Percentiles rank a stretch among this genome's conserved stretches.
Evolutionary conservation across 345 rosid genomes (phyloP).

Genomic region (Brassica juncea): DNA sequence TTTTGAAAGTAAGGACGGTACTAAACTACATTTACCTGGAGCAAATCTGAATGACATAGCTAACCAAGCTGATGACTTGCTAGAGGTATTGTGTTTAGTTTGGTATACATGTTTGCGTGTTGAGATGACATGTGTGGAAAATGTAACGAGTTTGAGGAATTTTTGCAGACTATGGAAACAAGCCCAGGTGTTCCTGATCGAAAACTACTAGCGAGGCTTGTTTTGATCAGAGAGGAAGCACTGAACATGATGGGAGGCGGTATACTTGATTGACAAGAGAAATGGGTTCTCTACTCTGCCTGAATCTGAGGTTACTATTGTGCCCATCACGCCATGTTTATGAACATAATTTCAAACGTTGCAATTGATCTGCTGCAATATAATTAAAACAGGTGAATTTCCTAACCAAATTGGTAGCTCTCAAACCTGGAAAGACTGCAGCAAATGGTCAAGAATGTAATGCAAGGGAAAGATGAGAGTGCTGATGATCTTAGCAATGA

Average conservation of each 20-base stretch:
- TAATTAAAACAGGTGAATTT: constrained; percentile 67
- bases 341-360: background rate
- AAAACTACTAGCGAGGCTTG: constrained; percentile 82
- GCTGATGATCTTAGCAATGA: constrained; percentile 55
- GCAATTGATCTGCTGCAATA: background rate
- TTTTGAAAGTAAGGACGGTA: constrained; percentile 67
- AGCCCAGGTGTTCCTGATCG: constrained; percentile 81
- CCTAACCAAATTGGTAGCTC: constrained; percentile 81
- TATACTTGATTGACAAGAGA: constrained; percentile 74
- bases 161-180: constrained; percentile 83
- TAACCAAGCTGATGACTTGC: constrained; percentile 89
- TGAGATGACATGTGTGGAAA: background rate
- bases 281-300: constrained; percentile 90
- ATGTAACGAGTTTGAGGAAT: background rate
- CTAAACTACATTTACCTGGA: constrained; percentile 83
- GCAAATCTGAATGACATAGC: constrained; percentile 90
- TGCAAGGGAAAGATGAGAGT: constrained; percentile 95
- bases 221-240: constrained; percentile 93
- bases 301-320: constrained; percentile 70
- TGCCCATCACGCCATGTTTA: background rate
- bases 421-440: constrained; percentile 74
- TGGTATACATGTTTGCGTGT: background rate
- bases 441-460: constrained; percentile 82
- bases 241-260: constrained; percentile 98
- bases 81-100: constrained; percentile 56